Base-by-base conservation (phyloP, 495 filamentous ascomycete species). In the Penicillium lagena region DNA sequence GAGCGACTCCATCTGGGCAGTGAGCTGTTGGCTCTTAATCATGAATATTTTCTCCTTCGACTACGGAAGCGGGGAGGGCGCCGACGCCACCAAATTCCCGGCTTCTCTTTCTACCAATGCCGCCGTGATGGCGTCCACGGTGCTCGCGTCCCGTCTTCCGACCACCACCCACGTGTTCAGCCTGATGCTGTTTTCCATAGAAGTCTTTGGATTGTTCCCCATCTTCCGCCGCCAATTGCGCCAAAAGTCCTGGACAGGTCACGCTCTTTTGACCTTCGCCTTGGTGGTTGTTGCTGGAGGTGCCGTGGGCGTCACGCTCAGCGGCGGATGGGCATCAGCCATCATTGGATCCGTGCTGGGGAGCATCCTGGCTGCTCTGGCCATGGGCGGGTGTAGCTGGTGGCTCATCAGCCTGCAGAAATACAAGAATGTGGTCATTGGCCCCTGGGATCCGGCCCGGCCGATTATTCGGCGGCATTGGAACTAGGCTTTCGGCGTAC, bases 341-440 rank as follows among this genome's bases (percentile, higher is more conserved):
- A 70, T 86, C 29, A 71, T 87, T 1, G 75, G 89, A 0, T 82
- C 83, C 9, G 73, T 95, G 33, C 59, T 95, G 6, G 87, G 90
- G 6, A 77, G 78, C 15, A 62, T 86, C 37, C 55, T 84, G 30
- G 86, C 83, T 2, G 77, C 79, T 3, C 52, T 95, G 29, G 83
- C 79, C 2, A 95, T 96, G 87, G 93, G 91, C 2, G 84, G 87
- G 35, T 96, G 90, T 59, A 91, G 86, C 54, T 96, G 89, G 91
- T 97, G 94, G 94, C 68, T 98, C 45, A 97, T 98, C 58, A 86
- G 87, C 37, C 65, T 98, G 62, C 93, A 98, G 67, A 90, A 91
- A 70, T 98, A 96, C 65, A 98, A 98, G 76, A 97, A 97, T 66
- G 93, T 96, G 62, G 96, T 98, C 45, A 87, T 88, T 56, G 93